Evolutionary conservation across 345 rosid species (phyloP).

Genomic region (Lenwebbia sp.): DNA sequence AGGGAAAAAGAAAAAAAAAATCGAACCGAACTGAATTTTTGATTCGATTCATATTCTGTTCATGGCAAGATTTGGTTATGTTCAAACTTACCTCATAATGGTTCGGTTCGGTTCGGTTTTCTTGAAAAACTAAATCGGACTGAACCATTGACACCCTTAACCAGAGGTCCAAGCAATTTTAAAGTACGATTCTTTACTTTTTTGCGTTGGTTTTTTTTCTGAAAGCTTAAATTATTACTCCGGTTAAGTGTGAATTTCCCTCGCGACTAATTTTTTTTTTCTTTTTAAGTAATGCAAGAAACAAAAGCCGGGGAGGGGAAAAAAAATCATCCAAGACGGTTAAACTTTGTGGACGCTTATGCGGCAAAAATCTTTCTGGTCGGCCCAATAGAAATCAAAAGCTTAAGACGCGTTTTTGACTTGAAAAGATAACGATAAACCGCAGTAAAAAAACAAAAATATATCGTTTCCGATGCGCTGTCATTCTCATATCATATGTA

Average conservation of each 20-base stretch:
- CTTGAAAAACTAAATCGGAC: too few species aligned
- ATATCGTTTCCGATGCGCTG: fast-evolving
- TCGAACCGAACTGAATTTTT: too few species aligned
- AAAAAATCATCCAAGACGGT: neutral
- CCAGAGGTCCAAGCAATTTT: fast-evolving
- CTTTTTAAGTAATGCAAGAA: too few species aligned
- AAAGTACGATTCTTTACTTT: neutral
- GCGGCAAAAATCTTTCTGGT: neutral
- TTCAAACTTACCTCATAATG: too few species aligned
- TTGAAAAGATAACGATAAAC: neutral
- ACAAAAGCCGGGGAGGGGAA: neutral
- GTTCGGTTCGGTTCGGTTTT: too few species aligned
- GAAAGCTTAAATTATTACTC: neutral
- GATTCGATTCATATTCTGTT: too few species aligned
- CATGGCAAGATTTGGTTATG: too few species aligned
- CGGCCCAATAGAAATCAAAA: neutral
- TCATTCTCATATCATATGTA: neutral
- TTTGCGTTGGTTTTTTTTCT: neutral
- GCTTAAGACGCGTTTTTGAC: neutral
- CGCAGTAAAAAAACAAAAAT: neutral
- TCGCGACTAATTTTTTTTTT: too few species aligned
- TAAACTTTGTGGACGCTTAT: neutral
- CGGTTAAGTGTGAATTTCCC: neutral
- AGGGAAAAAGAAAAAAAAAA: too few species aligned
- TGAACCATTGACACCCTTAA: too few species aligned